Evolutionary conservation across 2,329 filamentous ascomycete species (phyloP), one percentile per base, ranked within the genome.

Genomic region (Talaromyces pinophilus): DNA sequence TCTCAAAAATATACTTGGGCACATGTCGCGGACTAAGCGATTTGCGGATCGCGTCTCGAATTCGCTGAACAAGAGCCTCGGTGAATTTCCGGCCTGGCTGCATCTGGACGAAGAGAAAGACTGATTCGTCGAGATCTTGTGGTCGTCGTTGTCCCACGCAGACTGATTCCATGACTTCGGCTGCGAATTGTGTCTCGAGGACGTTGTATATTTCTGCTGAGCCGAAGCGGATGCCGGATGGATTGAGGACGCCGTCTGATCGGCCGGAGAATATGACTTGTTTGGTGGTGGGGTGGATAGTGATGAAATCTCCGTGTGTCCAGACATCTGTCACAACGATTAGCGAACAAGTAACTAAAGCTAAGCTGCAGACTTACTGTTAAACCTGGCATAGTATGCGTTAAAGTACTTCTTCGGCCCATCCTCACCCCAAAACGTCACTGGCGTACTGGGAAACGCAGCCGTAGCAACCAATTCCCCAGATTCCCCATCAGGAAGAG

Each of bases 241-340:
- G 92, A 73, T 95, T 95, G 62, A 95, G 79, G 1, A 95, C 91
- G 13, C 91, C 92, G 72, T 95, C 92, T 5, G 84, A 71, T 17
- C 75, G 72, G 15, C 77, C 77, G 28, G 75, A 72, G 55, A 78
- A 73, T 8, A 72, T 64, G 3, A 77, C 63, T 63, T 87, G 85
- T 6, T 87, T 85, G 0, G 91, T 93, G 3, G 79, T 70, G 0
- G 91, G 90, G 72, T 94, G 87, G 15, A 91, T 80, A 42, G 85
- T 84, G 72, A 92, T 88, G 75, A 93, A 94, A 73, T 95, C 92
- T 25, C 92, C 92, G 69, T 95, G 92, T 0, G 90, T 90, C 92
- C 92, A 95, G 1, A 91, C 90, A 64, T 25, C 25, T 25, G 25
- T 25, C 25, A 4, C 25, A 25, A 25, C 4, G 25, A 25, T 25